Base-by-base conservation (phyloP, 306 rosid species). In the Lathyrus aphaca region DNA sequence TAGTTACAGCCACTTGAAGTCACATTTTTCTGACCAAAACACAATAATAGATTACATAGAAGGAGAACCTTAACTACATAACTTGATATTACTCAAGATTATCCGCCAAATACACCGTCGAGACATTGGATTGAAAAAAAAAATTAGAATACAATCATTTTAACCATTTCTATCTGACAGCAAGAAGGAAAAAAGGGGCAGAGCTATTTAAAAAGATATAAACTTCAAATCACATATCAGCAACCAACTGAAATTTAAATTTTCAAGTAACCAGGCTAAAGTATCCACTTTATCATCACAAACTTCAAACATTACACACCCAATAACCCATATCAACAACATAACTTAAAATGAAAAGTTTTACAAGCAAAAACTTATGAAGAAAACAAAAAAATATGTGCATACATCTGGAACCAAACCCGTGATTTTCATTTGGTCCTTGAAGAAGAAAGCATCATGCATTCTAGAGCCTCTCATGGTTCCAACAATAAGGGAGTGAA, bases 391-490 rank as follows among this genome's bases (percentile, higher is more conserved):
- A 40, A 59, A 5, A 23, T 7, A 4, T 35, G 57, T 58, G 18
- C 95, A 42, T 86, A 91, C 99, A 83, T 91, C 97, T 66, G 97
- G 99, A 61, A 82, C 60, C 81, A 94, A 61, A 50, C 99, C 99
- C 91, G 83, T 81, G 77, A 68, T 69, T 81, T 83, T 89, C 99
- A 94, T 94, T 81, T 94, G 91, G 32, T 94, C 87, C 58, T 71
- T 51, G 81, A 91, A 94, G 84, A 69, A 91, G 71, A 91, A 83
- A 50, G 97, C 90, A 61, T 94, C 95, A 60, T 89, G 91, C 79
- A 94, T 60, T 63, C 88, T 81, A 40, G 84, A 77, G 10, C 89
- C 95, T 82, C 80, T 94, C 91, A 94, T 84, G 70, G 96, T 75
- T 53, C 95, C 99, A 38, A 73, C 81, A 21, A 84, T 76, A 69